Evolutionary conservation across 805 yeast species (phyloP), one percentile per base, ranked within the genome.

Genomic region (Candida ortonii): DNA sequence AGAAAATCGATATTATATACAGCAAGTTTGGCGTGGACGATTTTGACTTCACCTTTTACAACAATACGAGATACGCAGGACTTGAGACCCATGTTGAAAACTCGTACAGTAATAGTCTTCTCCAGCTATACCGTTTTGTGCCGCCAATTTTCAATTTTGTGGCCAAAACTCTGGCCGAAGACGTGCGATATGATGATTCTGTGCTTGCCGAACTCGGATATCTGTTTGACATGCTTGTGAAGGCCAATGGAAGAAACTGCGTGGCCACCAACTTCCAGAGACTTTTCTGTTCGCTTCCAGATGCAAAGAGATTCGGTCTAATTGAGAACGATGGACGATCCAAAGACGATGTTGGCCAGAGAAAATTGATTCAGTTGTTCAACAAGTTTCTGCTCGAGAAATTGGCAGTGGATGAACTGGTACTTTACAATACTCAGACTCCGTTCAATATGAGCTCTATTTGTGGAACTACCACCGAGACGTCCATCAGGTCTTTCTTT

Each of bases 11-110:
- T 40, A 84, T 90, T 34, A 73, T 81, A 25, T 90, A 89, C 58
- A 84, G 94, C 37, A 80, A 76, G 49, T 90, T 87, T 59, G 98
- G 98, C 17, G 88, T 93, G 19, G 87, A 83, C 47, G 96, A 88
- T 57, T 93, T 93, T 61, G 96, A 90, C 62, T 90, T 93, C 55
- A 80, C 75, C 34, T 82, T 79, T 49, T 90, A 83, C 65, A 90
- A 90, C 54, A 68, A 69, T 24, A 84, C 97, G 0, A 42, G 52
- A 1, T 80, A 67, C 36, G 76, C 97, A 2, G 97, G 97, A 0
- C 66, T 90, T n/a, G 97, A 93, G 57, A 81, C 88, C 7, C 93
- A 88, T 52, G 71, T 83, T 8, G 85, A 82, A 33, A 85, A 84
- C 48, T 73, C 93, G 0, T 80, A 78, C 50, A 76, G 83, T 39